A percentile compares a stretch with the other conserved stretches of the same genome.
These are phyloP conservation scores for Thielaviopsis ethacetica DNA, from an alignment of 2,329 filamentous ascomycete species.

Conservation along the genomic window DNA sequence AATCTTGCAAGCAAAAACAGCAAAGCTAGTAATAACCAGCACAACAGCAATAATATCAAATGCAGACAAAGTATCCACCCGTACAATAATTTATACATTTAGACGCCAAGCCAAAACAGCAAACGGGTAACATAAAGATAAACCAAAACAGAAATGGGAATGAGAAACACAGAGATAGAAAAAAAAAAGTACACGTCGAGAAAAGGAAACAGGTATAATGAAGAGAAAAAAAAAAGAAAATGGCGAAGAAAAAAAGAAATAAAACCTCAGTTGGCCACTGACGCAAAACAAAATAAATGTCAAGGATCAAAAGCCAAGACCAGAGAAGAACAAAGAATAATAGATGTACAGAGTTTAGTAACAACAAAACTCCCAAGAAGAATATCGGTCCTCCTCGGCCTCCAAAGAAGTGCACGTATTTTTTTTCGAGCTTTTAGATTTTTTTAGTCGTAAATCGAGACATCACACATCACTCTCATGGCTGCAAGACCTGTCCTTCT, in stretches of 20 bases:
- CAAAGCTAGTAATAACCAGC: neutral
- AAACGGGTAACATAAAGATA: neutral
- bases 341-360: neutral
- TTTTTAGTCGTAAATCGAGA: conserved; percentile 1
- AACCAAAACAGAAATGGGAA: neutral
- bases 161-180: too few species aligned
- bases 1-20: neutral
- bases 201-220: neutral
- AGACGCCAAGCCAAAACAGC: neutral
- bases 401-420: neutral
- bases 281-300: neutral
- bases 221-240: neutral
- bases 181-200: neutral
- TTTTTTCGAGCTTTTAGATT: neutral
- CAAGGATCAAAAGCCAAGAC: neutral
- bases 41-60: neutral
- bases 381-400: neutral
- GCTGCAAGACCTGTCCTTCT: neutral
- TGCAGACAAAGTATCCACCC: neutral
- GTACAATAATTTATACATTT: neutral
- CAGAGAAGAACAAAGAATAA: neutral
- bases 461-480: neutral
- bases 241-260: neutral
- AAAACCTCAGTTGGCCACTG: neutral
- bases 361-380: neutral